Evolutionary conservation across 495 filamentous ascomycete genomes (phyloP), one percentile per base, ranked within the genome.

Genomic region (Geoglossum glabrum): DNA sequence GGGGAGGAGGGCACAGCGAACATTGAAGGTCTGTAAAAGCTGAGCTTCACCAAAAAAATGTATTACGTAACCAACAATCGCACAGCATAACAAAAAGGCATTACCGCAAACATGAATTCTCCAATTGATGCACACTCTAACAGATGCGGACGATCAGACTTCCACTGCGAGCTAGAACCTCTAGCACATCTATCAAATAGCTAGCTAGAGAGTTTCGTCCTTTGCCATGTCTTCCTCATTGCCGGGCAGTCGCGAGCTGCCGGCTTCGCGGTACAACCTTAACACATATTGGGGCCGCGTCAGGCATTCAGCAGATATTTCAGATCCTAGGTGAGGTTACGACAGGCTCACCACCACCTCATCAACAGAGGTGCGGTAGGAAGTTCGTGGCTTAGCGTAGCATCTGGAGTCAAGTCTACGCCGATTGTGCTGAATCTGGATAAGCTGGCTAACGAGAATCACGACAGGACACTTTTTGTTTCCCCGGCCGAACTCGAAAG

Each of bases 211-310:
- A 45, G 23, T 26, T 3, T 13, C 23, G 23, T 13, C 49, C 25
- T 28, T 21, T 19, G 25, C 26, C 3, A 98, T 98, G 92, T 95
- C 92, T 26, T 75, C 87, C 60, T 94, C 92, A 40, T 74, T 96
- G 7, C 88, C 90, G 46, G 92, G 92, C 59, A 80, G 71, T 58
- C 82, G 90, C 64, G 85, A 92, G 63, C 77, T 93, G 28, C 92
- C 92, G 58, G 76, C 79, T 54, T 97, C 92, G 21, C 89, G 87
- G 68, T 90, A 95, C 74, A 84, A 98, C 66, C 76, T 97, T 65
- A 79, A 70, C 63, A 95, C 88, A 56, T 98, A 98, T 72, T 90
- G 85, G 87, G 92, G 92, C 47, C 83, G 92, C 15, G 93, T 98
- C 61, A 78, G 79, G 66, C 92, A 98, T 72, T 83, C 88, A 3